Base-by-base conservation (phyloP, 148 eudicot genomes). In the Chenopodium suecicum region DNA sequence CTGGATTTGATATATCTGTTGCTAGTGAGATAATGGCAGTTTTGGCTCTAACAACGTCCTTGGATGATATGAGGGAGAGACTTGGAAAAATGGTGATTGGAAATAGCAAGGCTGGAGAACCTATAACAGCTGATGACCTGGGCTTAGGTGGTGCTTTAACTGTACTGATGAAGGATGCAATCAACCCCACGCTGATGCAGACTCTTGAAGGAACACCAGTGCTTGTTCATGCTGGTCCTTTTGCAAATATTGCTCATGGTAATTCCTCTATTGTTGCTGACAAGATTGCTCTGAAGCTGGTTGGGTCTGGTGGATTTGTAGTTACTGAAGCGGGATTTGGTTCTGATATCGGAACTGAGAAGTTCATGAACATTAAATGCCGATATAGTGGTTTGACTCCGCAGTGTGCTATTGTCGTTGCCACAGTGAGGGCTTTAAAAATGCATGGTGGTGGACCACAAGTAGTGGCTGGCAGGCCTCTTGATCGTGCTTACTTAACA, bases 21-120 rank as follows among this genome's bases (percentile, higher is more conserved):
- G 99, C 98, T 80, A 97, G 99, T 85, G 99, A 97, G 86, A 97
- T 97, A 82, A 97, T 97, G 99, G 99, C 99, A 48, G 99, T 97
- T 86, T 84, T 97, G 81, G 98, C 99, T 31, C 94, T 97, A 54
- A 97, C 99, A 19, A 92, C 97, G 37, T 94, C 97, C 79, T 87
- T 97, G 77, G 88, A 89, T 27, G 99, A 97, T 81, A 94, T 97
- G 97, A 92, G 99, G 83, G 98, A 97, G 86, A 88, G 98, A 82
- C 93, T 97, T 25, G 99, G 99, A 46, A 97, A 90, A 74, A 97
- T 97, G 99, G 99, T 97, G 16, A 82, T 94, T 79, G 99, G 98
- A 60, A 97, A 97, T 81, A 92, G 98, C 88, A 94, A 86, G 84
- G 89, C 95, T 7, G 98, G 98, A 50, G 98, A 90, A 68, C 99